A percentile compares a stretch with the other conserved stretches of the same genome.
phyloP scores from a whole-genome alignment of 1,284 basidiomycete species.

The Pulchroboletus neoregius region DNA sequence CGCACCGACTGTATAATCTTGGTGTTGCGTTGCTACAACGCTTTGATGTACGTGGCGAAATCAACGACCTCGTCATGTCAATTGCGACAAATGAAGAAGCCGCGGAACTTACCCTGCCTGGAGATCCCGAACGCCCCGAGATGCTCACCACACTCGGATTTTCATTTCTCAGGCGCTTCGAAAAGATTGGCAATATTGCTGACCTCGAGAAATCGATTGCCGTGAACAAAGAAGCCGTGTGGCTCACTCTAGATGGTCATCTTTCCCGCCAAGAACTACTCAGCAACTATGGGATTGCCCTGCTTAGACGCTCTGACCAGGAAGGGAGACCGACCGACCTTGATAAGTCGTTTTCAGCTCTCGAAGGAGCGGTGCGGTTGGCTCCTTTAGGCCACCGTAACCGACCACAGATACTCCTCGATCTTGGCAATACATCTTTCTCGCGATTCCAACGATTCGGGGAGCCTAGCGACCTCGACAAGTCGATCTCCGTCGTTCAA shows the following conservation, averaged over 20 bases:
- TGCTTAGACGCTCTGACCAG: too few species aligned
- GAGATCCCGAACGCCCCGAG: neutral
- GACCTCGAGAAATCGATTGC: slow-evolving; percentile 3
- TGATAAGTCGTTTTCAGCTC: neutral
- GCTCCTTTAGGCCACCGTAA: neutral
- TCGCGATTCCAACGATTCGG: too few species aligned
- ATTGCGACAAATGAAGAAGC: neutral
- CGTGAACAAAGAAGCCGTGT: neutral
- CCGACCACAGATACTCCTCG: neutral
- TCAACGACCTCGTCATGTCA: neutral
- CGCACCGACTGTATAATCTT: slow-evolving; percentile 4
- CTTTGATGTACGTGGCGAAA: neutral
- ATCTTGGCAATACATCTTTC: too few species aligned
- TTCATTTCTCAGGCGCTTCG: neutral
- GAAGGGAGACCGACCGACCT: too few species aligned
- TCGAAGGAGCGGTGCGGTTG: neutral
- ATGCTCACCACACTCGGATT: neutral
- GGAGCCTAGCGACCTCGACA: neutral
- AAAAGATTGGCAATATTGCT: neutral
- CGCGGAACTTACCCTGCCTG: neutral
- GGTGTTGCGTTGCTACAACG: neutral
- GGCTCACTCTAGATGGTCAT: neutral
- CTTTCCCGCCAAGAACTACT: too few species aligned
- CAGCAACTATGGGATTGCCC: too few species aligned
- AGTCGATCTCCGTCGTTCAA: neutral